Evolutionary conservation across 306 rosid species (phyloP).

Genomic region (Pyrus bretschneideri): DNA sequence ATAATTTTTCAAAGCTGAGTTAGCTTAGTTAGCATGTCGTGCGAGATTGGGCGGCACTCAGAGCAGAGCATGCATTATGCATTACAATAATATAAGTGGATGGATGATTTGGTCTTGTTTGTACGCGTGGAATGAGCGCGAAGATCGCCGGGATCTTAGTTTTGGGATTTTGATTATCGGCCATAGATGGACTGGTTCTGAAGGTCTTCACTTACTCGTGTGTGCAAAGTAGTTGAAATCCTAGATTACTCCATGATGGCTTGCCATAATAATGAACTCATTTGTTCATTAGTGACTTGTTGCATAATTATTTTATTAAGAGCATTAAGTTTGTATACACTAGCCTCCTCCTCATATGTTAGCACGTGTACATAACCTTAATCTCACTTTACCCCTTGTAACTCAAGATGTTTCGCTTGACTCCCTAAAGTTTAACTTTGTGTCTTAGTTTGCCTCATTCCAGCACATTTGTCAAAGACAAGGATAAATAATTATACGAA

Average conservation of each 20-base stretch:
- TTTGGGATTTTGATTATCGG: background rate
- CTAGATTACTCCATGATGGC: background rate
- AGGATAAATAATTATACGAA: too few relatives aligned
- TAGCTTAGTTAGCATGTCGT: background rate
- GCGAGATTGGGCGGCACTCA: constrained; percentile 3
- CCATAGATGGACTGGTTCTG: background rate
- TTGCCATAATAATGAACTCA: background rate
- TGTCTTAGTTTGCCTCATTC: too few relatives aligned
- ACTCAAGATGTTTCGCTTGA: too few relatives aligned
- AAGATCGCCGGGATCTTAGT: background rate
- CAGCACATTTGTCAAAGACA: too few relatives aligned
- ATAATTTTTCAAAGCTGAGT: background rate
- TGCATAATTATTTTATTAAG: background rate
- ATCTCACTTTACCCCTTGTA: too few relatives aligned
- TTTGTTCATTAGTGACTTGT: background rate
- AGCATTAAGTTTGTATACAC: background rate
- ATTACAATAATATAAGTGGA: background rate
- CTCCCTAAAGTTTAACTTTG: too few relatives aligned
- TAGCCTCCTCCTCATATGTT: background rate
- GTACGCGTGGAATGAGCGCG: background rate
- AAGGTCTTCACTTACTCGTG: background rate
- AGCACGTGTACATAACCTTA: background rate
- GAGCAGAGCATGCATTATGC: background rate
- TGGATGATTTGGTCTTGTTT: background rate
- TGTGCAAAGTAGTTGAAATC: background rate